These are phyloP conservation scores for Schrenkiella parvula DNA, from an alignment of 345 rosid species.

Conservation along the genomic window DNA sequence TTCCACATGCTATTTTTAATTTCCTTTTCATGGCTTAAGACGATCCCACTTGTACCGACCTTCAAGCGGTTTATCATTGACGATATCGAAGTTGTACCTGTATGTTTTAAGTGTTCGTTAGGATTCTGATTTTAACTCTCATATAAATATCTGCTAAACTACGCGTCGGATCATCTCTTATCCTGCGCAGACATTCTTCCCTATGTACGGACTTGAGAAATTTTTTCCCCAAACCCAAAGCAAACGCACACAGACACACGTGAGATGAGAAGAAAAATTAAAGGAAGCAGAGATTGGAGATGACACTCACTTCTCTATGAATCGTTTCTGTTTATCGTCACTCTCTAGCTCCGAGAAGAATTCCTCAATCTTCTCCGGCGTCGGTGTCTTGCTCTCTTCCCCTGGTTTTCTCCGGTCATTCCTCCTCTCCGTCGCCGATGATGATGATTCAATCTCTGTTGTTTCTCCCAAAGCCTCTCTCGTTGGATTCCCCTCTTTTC, in stretches of 20 bases:
- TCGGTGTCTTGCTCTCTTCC: constrained; percentile 23
- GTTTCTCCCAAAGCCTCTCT: constrained; percentile 31
- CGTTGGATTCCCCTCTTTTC: constrained; percentile 31
- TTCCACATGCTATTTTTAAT: not conserved
- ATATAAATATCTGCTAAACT: constrained; percentile 9
- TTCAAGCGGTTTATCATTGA: constrained; percentile 56
- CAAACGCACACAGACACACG: constrained; percentile 2
- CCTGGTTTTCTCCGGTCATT: not conserved
- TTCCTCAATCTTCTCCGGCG: constrained; percentile 42
- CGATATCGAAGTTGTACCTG: constrained; percentile 77
- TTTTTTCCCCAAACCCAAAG: not conserved
- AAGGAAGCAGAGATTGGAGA: not conserved
- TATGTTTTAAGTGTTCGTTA: constrained; percentile 35
- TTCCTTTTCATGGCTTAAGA: constrained; percentile 28
- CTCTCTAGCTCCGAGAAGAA: constrained; percentile 41
- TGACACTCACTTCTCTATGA: constrained; percentile 47
- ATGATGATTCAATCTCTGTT: constrained; percentile 23
- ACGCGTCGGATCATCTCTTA: constrained; percentile 30
- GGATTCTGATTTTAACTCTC: constrained; percentile 23
- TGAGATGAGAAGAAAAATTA: not conserved
- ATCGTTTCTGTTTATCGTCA: constrained; percentile 37
- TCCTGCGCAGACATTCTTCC: constrained; percentile 39
- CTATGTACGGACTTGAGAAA: not conserved
- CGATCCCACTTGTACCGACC: constrained; percentile 75
- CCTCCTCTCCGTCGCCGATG: not conserved